Base-by-base conservation (phyloP, 2,329 filamentous ascomycete genomes). In the Colletotrichum lentis region DNA sequence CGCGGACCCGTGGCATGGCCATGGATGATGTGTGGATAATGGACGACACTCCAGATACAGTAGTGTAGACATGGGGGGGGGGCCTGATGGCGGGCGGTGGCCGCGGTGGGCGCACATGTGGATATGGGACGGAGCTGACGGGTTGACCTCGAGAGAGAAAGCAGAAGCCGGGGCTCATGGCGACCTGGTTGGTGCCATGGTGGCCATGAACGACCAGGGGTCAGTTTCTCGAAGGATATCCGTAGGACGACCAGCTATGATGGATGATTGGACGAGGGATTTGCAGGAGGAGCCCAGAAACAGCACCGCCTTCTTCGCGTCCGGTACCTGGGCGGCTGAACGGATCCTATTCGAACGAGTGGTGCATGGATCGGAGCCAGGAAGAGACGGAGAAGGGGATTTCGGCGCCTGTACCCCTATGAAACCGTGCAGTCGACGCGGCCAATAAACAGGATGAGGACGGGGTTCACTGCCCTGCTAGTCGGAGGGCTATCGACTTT, bases 211-310 rank as follows among this genome's bases (percentile, higher is more conserved):
- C 35, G 31, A 56, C 16, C 47, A 64, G 55, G 62, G 55, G 41
- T 22, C 6, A 7, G 27, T 47, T 47, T 35, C 27, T 27, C 46
- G 20, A 39, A 47, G 20, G 43, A 54, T n/a, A n/a, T n/a, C n/a
- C n/a, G n/a, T 1, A 46, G 47, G 22, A 31, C 31, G 31, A 14
- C 27, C 27, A 27, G 8, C 46, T n/a, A n/a, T 37, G 56, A 18
- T 11, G 46, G 31, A 27, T 61, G 63, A n/a, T 37, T 37, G 52
- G 41, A 14, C 24, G 22, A 65, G 62, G 62, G 54, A 49, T 60
- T 68, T 68, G 24, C 62, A 68, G 62, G 49, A 60, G 14, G 52
- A 43, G 31, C 35, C 61, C 55, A 65, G 65, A 68, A 60, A 65
- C 62, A 65, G 62, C 62, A 65, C 55, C 50, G 55, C 54, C 65